phyloP scores from a whole-genome alignment of 2,329 filamentous ascomycete genomes.

The Phialophora verrucosa region DNA sequence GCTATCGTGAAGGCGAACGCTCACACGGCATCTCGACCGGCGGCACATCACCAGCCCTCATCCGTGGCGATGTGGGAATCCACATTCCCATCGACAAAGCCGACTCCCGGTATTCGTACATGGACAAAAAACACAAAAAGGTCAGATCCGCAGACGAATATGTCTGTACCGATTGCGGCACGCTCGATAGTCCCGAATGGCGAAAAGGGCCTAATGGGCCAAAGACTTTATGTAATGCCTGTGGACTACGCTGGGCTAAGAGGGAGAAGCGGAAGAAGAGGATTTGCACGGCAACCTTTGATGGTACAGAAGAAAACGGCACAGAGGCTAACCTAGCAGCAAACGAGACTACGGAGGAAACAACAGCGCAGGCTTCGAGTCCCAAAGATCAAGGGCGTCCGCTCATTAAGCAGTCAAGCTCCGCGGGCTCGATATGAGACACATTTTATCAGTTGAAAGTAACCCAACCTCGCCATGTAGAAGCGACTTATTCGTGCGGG shows the following conservation, averaged over 20 bases:
- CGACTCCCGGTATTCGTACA: slow-evolving; percentile 59
- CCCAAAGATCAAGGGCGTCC: neutral
- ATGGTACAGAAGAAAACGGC: neutral
- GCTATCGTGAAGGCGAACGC: slow-evolving; percentile 86
- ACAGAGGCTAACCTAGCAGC: neutral
- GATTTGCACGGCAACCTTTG: neutral
- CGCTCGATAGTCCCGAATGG: slow-evolving; percentile 93
- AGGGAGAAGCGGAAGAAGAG: slow-evolving; percentile 74
- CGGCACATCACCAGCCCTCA: slow-evolving; percentile 76
- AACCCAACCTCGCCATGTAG: neutral
- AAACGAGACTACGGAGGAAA: neutral
- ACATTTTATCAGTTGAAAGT: neutral
- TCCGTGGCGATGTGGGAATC: slow-evolving; percentile 85
- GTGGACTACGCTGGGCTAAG: slow-evolving; percentile 73
- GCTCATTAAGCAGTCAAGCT: slow-evolving; percentile 3
- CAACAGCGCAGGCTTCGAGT: neutral
- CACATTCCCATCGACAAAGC: slow-evolving; percentile 76
- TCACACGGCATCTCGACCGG: slow-evolving; percentile 88
- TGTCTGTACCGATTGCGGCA: slow-evolving; percentile 94
- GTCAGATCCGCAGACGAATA: slow-evolving; percentile 83
- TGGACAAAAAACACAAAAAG: slow-evolving; percentile 79
- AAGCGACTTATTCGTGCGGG: neutral
- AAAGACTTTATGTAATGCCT: slow-evolving; percentile 95
- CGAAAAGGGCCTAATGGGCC: slow-evolving; percentile 89
- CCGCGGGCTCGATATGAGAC: slow-evolving; percentile 1